These are phyloP conservation scores for Fusarium caatingaense DNA, from an alignment of 2,329 filamentous ascomycete species.

Conservation along the genomic window DNA sequence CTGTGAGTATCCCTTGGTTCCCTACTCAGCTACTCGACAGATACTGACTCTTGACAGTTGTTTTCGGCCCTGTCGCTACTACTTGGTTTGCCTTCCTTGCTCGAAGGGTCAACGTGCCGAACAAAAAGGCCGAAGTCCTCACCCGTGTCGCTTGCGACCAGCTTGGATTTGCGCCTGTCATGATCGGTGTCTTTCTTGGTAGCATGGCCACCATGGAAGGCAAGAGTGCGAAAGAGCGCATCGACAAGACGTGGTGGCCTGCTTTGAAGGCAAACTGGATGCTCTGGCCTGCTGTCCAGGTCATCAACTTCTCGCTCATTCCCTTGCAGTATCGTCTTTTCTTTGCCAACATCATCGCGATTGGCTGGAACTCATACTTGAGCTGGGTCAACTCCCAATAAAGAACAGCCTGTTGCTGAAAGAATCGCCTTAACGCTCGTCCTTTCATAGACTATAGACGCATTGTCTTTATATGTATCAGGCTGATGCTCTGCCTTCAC, in stretches of 20 bases:
- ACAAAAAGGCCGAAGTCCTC: slow-evolving; percentile 75
- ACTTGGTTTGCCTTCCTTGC: slow-evolving; percentile 88
- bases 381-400: slow-evolving; percentile 68
- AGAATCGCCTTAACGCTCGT: background rate
- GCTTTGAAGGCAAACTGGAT: slow-evolving; percentile 87
- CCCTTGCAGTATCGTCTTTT: slow-evolving; percentile 85
- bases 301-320: slow-evolving; percentile 87
- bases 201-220: slow-evolving; percentile 89
- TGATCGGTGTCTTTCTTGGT: slow-evolving; percentile 83
- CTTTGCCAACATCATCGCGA: slow-evolving; percentile 84
- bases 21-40: background rate
- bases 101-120: slow-evolving; percentile 71
- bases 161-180: slow-evolving; percentile 82
- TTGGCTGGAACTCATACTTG: slow-evolving; percentile 74
- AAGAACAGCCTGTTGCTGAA: background rate
- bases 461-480: slow-evolving; percentile 17
- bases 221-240: slow-evolving; percentile 68
- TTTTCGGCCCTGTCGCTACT: slow-evolving; percentile 90
- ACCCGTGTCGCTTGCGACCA: slow-evolving; percentile 87
- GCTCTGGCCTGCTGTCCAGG: slow-evolving; percentile 88
- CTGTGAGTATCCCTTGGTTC: slow-evolving; percentile 59
- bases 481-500: slow-evolving; percentile 2
- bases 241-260: slow-evolving; percentile 75
- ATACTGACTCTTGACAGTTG: slow-evolving; percentile 57
- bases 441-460: slow-evolving; percentile 36